These are phyloP conservation scores for Sistotremastrum niveocremeum DNA, from an alignment of 768 basidiomycete species.

Conservation along the genomic window DNA sequence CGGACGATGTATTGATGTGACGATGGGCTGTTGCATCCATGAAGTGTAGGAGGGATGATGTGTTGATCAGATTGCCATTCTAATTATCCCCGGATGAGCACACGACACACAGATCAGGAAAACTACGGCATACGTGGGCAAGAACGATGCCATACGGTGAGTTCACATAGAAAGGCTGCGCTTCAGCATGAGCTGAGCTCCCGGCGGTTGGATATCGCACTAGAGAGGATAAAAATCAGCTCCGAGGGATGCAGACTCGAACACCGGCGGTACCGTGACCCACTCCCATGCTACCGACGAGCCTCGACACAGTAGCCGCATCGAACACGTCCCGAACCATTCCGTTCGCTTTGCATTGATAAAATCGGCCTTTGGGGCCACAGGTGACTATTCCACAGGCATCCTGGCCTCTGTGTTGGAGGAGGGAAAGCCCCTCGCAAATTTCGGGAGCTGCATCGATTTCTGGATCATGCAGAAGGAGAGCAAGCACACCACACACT, in stretches of 20 bases:
- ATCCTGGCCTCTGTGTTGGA: slow-evolving; percentile 97
- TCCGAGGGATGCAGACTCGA: slow-evolving; percentile 7
- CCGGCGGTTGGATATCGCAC: slow-evolving; percentile 98
- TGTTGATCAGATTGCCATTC: slow-evolving; percentile 99
- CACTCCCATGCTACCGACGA: slow-evolving; percentile 93
- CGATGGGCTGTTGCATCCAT: slow-evolving; percentile 95
- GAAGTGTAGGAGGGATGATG: slow-evolving; percentile 68
- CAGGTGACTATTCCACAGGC: slow-evolving; percentile 97
- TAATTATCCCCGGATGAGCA: slow-evolving; percentile 17
- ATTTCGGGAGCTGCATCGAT: slow-evolving; percentile 76
- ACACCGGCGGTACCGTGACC: slow-evolving; percentile 67
- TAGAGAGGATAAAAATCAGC: slow-evolving; percentile 19
- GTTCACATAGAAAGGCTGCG: slow-evolving; percentile 99
- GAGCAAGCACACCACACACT: slow-evolving; percentile 91
- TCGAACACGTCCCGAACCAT: slow-evolving; percentile 99
- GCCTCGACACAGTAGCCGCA: slow-evolving; percentile 51
- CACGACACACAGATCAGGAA: background rate
- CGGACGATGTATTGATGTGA: slow-evolving; percentile 97
- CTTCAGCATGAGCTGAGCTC: slow-evolving; percentile 91
- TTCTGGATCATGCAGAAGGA: slow-evolving; percentile 68
- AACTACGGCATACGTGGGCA: slow-evolving; percentile 61
- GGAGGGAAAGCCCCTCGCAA: slow-evolving; percentile 84
- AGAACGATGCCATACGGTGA: slow-evolving; percentile 99
- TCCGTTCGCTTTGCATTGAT: slow-evolving; percentile 97
- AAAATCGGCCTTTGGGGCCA: slow-evolving; percentile 87